Base-by-base conservation (phyloP, 2,329 filamentous ascomycete species). In the Taxawa tesnikishii region DNA sequence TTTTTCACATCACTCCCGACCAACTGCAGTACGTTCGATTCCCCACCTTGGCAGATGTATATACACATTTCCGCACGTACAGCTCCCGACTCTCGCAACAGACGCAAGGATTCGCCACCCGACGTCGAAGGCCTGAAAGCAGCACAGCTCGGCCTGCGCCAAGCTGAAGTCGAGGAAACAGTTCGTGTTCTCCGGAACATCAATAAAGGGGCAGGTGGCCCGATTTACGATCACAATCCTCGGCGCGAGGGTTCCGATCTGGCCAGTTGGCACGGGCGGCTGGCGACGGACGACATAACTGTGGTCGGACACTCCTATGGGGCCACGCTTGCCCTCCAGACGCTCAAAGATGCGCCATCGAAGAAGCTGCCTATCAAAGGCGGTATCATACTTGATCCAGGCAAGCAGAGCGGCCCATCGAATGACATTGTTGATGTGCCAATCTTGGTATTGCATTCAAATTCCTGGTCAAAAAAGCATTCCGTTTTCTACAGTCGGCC, bases 291-390 rank as follows among this genome's bases (percentile, higher is more conserved):
- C 18, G 60, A 66, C 21, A 62, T 76, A 42, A 62, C 71, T 28
- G 60, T 79, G 6, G 68, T 60, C 3, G 75, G 75, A 0, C 75
- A 80, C 47, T 77, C 72, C 0, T 79, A 75, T 53, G 76, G 76
- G 29, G 75, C 74, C 2, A 79, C 76, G 0, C 64, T 70, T 3
- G 74, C 71, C 0, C 57, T 79, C 13, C 72, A 75, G 37, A 66
- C 70, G 3, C 58, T 79, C n/a, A 67, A 67, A 31, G 59, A 56
- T 23, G 66, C 59, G 5, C 58, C 63, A 4, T 58, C 39, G 28
- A 35, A 59, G 38, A 43, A 46, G 34, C 53, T 62, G 12, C 65
- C 63, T 0, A 66, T 75, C 39, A 59, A 65, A 1, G 73, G 68
- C 3, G 75, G 63, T 13, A 67, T 81, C 38, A 63, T 73, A 30